A percentile compares a stretch with the other conserved stretches of the same genome.
phyloP scores from a whole-genome alignment of 148 eudicot genomes.

The Camellia japonica region DNA sequence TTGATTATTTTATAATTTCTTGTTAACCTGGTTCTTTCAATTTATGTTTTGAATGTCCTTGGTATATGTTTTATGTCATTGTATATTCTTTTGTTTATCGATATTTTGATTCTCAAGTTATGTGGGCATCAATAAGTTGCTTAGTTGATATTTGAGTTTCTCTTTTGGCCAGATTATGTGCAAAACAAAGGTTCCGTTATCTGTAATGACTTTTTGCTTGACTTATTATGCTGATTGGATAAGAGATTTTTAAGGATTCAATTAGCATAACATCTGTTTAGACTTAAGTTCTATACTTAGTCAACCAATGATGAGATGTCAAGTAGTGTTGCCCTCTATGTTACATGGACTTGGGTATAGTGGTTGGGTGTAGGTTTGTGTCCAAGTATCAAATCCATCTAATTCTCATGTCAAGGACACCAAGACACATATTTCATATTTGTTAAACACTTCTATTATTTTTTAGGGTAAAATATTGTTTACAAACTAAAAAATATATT shows the following conservation, averaged over 20 bases:
- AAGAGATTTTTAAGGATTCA: too few species aligned
- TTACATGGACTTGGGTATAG: too few species aligned
- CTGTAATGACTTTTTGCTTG: not conserved
- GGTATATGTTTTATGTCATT: not conserved
- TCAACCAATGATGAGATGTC: not conserved
- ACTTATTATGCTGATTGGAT: conserved; percentile 5
- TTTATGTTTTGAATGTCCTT: not conserved
- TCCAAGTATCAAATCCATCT: too few species aligned
- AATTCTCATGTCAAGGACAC: too few species aligned
- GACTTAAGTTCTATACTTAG: not conserved
- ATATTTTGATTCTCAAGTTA: not conserved
- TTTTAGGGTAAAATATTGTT: too few species aligned
- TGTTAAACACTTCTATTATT: too few species aligned
- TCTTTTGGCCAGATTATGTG: not conserved
- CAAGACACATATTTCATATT: too few species aligned
- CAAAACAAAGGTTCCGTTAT: not conserved
- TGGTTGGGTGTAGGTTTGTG: too few species aligned
- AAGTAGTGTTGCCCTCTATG: not conserved
- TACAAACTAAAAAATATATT: too few species aligned
- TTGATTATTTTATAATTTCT: not conserved
- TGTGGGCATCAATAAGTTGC: not conserved
- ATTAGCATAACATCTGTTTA: not conserved
- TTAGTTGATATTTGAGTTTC: not conserved
- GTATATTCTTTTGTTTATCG: not conserved
- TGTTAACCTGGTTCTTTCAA: conserved; percentile 17